Base-by-base conservation (phyloP, 2,329 filamentous ascomycete species). In the Colletotrichum higginsianum region DNA sequence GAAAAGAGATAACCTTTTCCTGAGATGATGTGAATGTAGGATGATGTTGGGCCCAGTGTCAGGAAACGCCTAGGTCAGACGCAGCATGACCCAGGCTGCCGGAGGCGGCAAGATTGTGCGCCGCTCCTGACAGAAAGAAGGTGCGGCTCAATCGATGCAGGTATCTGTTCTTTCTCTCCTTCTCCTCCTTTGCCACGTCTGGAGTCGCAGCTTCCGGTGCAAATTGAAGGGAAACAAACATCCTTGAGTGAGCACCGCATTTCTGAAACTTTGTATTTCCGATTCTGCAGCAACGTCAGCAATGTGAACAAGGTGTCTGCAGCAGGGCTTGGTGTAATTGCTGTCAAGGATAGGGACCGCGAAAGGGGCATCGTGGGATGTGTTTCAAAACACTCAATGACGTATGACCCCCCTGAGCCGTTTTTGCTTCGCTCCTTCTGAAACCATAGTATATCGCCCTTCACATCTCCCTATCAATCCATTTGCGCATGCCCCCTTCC, bases 381-480 rank as follows among this genome's bases (percentile, higher is more conserved):
- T 71, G 65, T 69, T 72, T 69, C 65, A 65, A 69, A 72, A 72
- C 69, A 69, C 58, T 67, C 67, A 56, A 69, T 72, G 69, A 72
- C 69, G 69, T 69, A 60, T 35, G 38, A 30, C 38, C 38, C 13
- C 52, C 18, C 23, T 9, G 16, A 21, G 38, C 40, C 21, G 12
- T 38, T 23, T 55, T 42, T 49, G 53, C 58, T 46, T 58, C n/a
- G 16, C 42, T 55, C 21, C 35, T 23, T 64, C 52, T 53, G 58
- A 68, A 71, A 71, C 58, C 30, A n/a, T 30, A 40, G 21, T 30
- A 61, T 21, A 30, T 49, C 58, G 44, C 46, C 46, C 2, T 61
- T 12, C 26, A 18, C 26, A 5, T 49, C 21, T 21, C 8, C 46
- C 30, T 35, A 35, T 5, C n/a, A 35, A 9, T 30, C 9, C 35